Conservation (phyloP, 768 basidiomycete genomes). For the Leccinum barrowsii region DNA sequence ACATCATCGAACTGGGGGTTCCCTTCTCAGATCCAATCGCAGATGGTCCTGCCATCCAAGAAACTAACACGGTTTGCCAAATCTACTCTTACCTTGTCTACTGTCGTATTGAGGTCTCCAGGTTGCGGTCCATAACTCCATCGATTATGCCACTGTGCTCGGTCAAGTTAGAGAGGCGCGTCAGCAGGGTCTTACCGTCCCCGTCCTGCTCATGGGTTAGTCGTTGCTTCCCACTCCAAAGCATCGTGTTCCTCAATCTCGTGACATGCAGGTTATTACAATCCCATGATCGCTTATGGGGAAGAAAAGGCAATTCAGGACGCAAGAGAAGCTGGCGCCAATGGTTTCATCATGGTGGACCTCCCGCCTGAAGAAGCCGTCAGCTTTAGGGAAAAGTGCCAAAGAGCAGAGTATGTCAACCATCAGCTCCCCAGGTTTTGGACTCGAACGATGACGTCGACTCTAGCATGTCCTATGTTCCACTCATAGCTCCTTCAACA, state of each 20-base stretch:
- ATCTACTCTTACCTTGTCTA: neutral
- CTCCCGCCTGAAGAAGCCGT: constrained; percentile 96
- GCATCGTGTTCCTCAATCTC: neutral
- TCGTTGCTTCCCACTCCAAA: neutral
- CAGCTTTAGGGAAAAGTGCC: constrained; percentile 85
- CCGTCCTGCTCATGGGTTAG: constrained; percentile 53
- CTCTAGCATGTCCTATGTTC: constrained; percentile 86
- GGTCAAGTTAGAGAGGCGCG: constrained; percentile 76
- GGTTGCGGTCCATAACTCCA: constrained; percentile 80
- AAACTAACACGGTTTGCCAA: constrained; percentile 70
- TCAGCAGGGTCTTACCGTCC: constrained; percentile 73
- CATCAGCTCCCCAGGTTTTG: neutral
- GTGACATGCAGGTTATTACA: constrained; percentile 80
- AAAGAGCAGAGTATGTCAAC: constrained; percentile 63
- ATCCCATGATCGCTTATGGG: constrained; percentile 91
- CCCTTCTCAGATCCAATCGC: constrained; percentile 84
- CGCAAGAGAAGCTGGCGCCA: constrained; percentile 86
- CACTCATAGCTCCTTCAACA: constrained; percentile 93
- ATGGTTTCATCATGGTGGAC: constrained; percentile 97
- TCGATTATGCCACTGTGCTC: constrained; percentile 75
- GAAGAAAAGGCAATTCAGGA: constrained; percentile 93
- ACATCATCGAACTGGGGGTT: constrained; percentile 92
- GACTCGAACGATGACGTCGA: constrained; percentile 3
- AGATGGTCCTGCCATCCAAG: constrained; percentile 92
- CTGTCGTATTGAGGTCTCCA: constrained; percentile 30